Evolutionary conservation across 129 eudicot genomes (phyloP).

Genomic region (Cynara cardunculus): DNA sequence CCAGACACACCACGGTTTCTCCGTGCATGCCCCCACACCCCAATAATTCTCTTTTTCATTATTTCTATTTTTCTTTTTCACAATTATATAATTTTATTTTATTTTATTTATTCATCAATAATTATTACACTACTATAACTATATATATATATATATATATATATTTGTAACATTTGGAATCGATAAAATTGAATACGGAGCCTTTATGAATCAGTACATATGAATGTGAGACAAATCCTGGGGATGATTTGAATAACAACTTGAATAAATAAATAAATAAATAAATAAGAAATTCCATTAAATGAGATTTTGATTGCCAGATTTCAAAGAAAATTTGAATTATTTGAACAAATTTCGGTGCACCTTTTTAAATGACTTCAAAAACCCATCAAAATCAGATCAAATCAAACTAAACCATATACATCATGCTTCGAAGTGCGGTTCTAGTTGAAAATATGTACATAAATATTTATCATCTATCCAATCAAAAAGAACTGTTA

Average conservation of each 20-base stretch:
- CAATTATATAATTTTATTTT: neutral
- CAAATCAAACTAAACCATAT: too few relatives aligned
- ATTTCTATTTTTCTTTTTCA: too few relatives aligned
- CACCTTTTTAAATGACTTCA: too few relatives aligned
- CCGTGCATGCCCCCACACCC: constrained; percentile 35
- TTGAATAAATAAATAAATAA: too few relatives aligned
- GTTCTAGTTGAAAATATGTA: too few relatives aligned
- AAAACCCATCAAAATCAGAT: too few relatives aligned
- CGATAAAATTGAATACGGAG: neutral
- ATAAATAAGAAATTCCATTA: neutral
- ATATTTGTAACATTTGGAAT: neutral
- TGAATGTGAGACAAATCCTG: neutral
- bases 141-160: too few relatives aligned
- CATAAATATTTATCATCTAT: too few relatives aligned
- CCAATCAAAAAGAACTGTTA: too few relatives aligned
- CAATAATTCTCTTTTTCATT: constrained; percentile 5
- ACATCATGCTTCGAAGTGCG: too few relatives aligned
- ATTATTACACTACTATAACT: neutral
- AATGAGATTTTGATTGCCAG: neutral
- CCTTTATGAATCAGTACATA: neutral
- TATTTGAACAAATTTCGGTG: neutral
- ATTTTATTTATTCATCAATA: neutral
- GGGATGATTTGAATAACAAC: neutral
- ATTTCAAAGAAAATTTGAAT: neutral
- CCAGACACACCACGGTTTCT: constrained; percentile 23